A percentile compares a stretch with the other conserved stretches of the same genome.
These are phyloP conservation scores for Talaromyces sp. DNA, from an alignment of 2,329 filamentous ascomycete genomes.

Conservation along the genomic window DNA sequence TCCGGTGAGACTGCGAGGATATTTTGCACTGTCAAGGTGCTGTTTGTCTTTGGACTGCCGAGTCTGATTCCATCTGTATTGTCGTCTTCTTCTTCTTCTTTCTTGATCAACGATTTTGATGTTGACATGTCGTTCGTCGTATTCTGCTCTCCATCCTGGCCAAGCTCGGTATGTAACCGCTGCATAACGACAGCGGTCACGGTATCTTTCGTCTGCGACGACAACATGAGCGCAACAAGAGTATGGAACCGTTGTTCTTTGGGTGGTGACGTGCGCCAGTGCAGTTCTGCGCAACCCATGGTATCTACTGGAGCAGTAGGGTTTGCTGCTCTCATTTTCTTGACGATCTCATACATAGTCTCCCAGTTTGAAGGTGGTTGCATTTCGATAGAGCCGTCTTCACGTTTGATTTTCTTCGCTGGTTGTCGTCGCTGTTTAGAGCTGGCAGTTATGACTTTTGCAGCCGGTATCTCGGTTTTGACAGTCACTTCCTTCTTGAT, in stretches of 20 bases:
- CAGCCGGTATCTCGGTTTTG: constrained; percentile 29
- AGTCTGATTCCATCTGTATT: background rate
- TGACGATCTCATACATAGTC: constrained; percentile 72
- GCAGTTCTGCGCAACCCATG: constrained; percentile 75
- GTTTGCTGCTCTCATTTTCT: constrained; percentile 71
- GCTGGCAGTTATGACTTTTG: constrained; percentile 19
- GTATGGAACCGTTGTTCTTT: constrained; percentile 77
- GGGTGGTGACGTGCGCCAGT: constrained; percentile 44
- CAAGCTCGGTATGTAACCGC: constrained; percentile 71
- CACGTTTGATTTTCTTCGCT: constrained; percentile 41
- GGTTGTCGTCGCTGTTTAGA: constrained; percentile 42
- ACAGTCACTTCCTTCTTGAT: constrained; percentile 28
- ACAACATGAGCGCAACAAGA: constrained; percentile 83
- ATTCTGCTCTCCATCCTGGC: constrained; percentile 26
- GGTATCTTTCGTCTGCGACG: constrained; percentile 89
- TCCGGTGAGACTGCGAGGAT: constrained; percentile 69
- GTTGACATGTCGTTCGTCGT: background rate
- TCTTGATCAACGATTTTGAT: constrained; percentile 27
- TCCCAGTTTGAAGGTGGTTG: constrained; percentile 79
- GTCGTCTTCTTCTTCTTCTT: constrained; percentile 23
- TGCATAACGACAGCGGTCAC: constrained; percentile 82
- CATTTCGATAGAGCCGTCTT: constrained; percentile 37
- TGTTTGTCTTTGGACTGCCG: constrained; percentile 32
- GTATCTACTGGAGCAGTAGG: constrained; percentile 83
- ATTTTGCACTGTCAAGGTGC: constrained; percentile 69